phyloP scores from a whole-genome alignment of 345 rosid species.

The Excoecaria cochinchinensis region DNA sequence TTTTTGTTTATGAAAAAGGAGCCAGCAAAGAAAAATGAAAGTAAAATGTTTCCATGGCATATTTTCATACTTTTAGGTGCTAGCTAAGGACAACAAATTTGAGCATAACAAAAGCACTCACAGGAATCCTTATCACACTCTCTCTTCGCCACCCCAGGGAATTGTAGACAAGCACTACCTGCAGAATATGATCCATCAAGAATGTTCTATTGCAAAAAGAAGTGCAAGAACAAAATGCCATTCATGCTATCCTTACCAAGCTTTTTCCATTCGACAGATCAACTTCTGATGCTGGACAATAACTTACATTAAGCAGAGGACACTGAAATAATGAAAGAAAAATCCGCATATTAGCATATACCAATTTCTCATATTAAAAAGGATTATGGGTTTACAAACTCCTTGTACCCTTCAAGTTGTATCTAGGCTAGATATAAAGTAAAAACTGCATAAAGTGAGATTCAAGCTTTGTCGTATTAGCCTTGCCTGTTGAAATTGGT shows the following conservation, averaged over 20 bases:
- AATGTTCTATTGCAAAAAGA: no score
- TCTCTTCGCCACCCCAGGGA: conserved; percentile 95
- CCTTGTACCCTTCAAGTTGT: no score
- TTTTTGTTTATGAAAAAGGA: not conserved
- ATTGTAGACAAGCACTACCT: conserved; percentile 82
- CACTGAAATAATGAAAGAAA: conserved; percentile 49
- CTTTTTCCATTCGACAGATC: conserved; percentile 55
- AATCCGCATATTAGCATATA: no score
- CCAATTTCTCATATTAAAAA: not conserved
- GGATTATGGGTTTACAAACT: not conserved
- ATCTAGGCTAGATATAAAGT: no score
- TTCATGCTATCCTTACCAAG: conserved; percentile 48
- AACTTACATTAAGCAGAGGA: conserved; percentile 88
- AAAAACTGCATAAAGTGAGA: no score
- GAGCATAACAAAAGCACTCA: conserved; percentile 34
- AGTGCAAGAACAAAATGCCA: no score
- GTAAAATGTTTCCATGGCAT: not conserved
- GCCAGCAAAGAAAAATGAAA: not conserved
- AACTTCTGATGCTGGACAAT: conserved; percentile 83
- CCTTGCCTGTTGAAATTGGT: conserved; percentile 72
- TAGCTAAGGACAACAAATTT: not conserved
- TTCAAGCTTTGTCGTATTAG: not conserved
- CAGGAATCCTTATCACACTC: conserved; percentile 84
- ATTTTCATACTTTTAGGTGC: not conserved
- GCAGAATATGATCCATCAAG: conserved; percentile 12